A percentile compares a stretch with the other conserved stretches of the same genome.
Evolutionary conservation across 2,329 filamentous ascomycete species (phyloP).

Genomic region (Claviceps maximensis): DNA sequence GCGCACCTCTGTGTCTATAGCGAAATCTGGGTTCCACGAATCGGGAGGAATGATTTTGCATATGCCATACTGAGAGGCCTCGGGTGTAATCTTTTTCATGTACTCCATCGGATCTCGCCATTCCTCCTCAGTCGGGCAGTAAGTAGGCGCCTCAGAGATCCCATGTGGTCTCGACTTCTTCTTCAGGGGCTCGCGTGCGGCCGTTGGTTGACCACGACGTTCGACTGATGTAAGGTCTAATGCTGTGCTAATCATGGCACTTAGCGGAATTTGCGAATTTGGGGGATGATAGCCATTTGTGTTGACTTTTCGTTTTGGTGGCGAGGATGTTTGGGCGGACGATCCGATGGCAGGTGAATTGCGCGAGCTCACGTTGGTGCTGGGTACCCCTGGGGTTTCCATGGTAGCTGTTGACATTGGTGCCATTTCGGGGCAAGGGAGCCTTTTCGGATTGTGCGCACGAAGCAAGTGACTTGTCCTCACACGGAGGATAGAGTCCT

Average conservation of each 20-base stretch:
- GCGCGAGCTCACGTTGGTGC: constrained; percentile 37
- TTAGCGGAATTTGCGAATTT: constrained; percentile 38
- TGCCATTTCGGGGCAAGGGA: constrained; percentile 24
- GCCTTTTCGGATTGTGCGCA: constrained; percentile 1
- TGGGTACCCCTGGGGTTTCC: constrained; percentile 23
- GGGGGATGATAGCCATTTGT: constrained; percentile 39
- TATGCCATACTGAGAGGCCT: constrained; percentile 78
- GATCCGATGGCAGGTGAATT: constrained; percentile 35
- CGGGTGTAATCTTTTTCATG: constrained; percentile 78
- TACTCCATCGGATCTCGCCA: constrained; percentile 92
- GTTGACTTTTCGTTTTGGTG: constrained; percentile 39
- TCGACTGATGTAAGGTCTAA: constrained; percentile 85
- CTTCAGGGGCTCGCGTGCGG: constrained; percentile 62
- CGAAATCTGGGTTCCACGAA: constrained; percentile 87
- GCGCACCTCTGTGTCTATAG: constrained; percentile 84
- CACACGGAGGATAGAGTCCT: background rate
- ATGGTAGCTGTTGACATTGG: constrained; percentile 25
- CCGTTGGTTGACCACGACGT: constrained; percentile 69
- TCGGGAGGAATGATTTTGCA: constrained; percentile 94
- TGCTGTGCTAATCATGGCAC: constrained; percentile 44
- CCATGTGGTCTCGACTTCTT: constrained; percentile 70
- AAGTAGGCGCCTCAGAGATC: constrained; percentile 81
- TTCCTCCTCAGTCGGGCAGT: constrained; percentile 79
- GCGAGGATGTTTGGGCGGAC: constrained; percentile 23
- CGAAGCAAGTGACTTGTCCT: background rate